Conservation (phyloP, 495 filamentous ascomycete genomes). For the Saxophila tyrrhenica region DNA sequence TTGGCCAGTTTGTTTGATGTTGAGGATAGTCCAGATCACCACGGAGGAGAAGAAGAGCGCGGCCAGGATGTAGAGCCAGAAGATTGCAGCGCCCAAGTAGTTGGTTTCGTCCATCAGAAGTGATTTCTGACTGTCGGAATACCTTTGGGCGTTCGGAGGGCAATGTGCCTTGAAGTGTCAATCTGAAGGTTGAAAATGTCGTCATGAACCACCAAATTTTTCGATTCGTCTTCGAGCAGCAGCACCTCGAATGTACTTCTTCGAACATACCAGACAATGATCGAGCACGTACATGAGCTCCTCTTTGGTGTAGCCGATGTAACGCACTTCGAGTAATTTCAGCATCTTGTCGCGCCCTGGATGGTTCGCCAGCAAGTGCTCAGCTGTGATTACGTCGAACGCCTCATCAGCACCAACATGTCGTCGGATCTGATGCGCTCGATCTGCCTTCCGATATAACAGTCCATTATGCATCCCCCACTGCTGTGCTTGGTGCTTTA, state of each 20-base stretch:
- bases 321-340: background rate
- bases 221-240: background rate
- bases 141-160: background rate
- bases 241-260: background rate
- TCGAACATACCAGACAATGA: background rate
- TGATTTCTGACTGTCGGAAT: background rate
- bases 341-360: background rate
- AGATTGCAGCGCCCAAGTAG: conserved; percentile 10
- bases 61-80: conserved; percentile 17
- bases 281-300: background rate
- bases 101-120: background rate
- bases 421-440: background rate
- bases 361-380: background rate
- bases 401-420: background rate
- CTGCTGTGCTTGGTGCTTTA: background rate
- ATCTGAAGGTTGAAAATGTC: background rate
- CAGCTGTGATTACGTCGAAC: background rate
- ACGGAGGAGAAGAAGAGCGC: conserved; percentile 14
- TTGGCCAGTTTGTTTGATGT: background rate
- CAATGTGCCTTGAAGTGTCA: background rate
- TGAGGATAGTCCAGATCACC: conserved; percentile 6
- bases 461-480: background rate
- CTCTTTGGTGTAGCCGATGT: background rate
- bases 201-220: background rate
- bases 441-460: background rate